Percentiles rank a stretch among this genome's conserved stretches.
Evolutionary conservation across 2,329 filamentous ascomycete genomes (phyloP).

Genomic region (Cyanodermella asteris): DNA sequence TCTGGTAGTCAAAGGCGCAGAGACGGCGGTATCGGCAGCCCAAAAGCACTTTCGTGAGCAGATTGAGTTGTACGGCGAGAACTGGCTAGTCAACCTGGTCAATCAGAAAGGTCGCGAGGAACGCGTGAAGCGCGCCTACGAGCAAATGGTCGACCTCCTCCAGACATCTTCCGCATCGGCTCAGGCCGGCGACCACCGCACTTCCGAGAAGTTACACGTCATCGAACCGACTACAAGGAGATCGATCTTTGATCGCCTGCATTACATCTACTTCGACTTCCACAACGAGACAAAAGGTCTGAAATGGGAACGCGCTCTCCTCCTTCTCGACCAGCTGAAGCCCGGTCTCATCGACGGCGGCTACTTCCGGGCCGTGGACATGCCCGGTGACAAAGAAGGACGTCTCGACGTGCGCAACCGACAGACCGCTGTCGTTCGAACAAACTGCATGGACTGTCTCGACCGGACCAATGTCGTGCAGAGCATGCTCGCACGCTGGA

Average conservation of each 20-base stretch:
- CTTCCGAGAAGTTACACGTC: conserved; percentile 59
- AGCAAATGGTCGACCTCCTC: conserved; percentile 63
- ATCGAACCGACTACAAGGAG: conserved; percentile 41
- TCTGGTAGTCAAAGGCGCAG: conserved; percentile 66
- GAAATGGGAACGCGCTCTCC: conserved; percentile 74
- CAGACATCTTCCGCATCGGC: conserved; percentile 46
- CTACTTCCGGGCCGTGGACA: conserved; percentile 84
- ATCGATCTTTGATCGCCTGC: conserved; percentile 58
- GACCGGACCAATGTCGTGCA: conserved; percentile 96
- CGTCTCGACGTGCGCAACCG: conserved; percentile 57
- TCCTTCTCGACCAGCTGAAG: conserved; percentile 62
- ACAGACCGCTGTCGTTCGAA: conserved; percentile 81
- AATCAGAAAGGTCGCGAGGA: conserved; percentile 88
- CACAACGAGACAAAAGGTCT: conserved; percentile 94
- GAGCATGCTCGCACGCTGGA: conserved; percentile 83
- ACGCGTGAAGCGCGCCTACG: conserved; percentile 78
- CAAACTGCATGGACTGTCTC: conserved; percentile 98
- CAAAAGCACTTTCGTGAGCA: conserved; percentile 83
- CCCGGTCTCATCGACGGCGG: conserved; percentile 56
- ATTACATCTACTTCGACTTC: conserved; percentile 97
- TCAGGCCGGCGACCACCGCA: conserved; percentile 40
- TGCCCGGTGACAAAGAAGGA: conserved; percentile 47
- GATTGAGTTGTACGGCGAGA: conserved; percentile 81
- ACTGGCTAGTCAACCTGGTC: conserved; percentile 90
- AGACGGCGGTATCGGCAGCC: conserved; percentile 57